Conservation (phyloP, 1,284 basidiomycete genomes). For the Vanrija humicola region DNA sequence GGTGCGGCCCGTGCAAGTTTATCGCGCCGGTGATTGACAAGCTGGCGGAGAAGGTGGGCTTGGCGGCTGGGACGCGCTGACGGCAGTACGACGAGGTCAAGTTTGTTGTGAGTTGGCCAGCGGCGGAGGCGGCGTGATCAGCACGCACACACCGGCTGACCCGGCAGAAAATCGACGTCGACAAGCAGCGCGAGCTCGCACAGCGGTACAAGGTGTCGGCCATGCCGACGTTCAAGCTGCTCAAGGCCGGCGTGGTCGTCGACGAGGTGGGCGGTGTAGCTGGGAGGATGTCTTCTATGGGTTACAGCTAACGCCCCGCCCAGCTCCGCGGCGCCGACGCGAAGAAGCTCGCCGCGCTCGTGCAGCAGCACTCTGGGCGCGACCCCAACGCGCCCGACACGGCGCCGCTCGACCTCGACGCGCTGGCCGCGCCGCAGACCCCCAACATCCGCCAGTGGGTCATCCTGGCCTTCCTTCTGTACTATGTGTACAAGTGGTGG, state of each 20-base stretch:
- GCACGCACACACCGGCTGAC: conserved; percentile 12
- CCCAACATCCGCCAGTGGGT: no score
- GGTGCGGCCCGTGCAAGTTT: conserved; percentile 46
- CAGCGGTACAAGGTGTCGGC: conserved; percentile 47
- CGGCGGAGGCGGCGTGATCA: background rate
- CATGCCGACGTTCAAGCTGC: conserved; percentile 53
- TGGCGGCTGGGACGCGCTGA: background rate
- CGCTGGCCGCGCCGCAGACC: no score
- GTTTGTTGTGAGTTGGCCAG: conserved; percentile 28
- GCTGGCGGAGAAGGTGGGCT: conserved; percentile 32
- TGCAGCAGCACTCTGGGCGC: conserved; percentile 10
- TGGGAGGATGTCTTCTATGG: no score
- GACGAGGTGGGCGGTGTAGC: conserved; percentile 31
- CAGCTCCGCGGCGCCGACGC: conserved; percentile 46
- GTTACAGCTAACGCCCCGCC: background rate
- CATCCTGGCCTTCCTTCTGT: no score
- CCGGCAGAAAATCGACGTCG: conserved; percentile 51
- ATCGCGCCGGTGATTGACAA: conserved; percentile 45
- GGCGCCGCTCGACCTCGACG: background rate
- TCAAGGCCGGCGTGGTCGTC: conserved; percentile 48
- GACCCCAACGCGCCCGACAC: conserved; percentile 4
- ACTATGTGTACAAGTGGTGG: background rate
- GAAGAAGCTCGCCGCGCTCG: conserved; percentile 31
- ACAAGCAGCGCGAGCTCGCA: conserved; percentile 46
- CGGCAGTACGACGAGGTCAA: conserved; percentile 31